A percentile compares a stretch with the other conserved stretches of the same genome.
These are phyloP conservation scores for Pneumocystis wakefieldiae DNA, from an alignment of 1,139 yeast genomes.

Conservation along the genomic window DNA sequence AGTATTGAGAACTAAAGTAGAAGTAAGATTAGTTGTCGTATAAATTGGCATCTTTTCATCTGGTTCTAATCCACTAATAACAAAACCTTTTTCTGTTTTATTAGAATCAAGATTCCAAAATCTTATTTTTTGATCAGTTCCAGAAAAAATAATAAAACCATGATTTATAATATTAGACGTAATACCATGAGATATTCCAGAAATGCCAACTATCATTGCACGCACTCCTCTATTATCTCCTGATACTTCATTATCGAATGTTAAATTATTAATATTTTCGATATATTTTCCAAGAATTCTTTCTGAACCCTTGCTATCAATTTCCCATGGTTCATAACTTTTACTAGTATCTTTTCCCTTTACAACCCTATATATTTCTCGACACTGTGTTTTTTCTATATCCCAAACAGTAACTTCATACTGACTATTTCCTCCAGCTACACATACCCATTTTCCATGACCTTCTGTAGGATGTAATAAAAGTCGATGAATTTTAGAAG, in stretches of 20 bases:
- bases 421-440: slow-evolving; percentile 49
- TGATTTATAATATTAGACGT: slow-evolving; percentile 2
- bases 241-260: neutral
- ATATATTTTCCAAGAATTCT: slow-evolving; percentile 12
- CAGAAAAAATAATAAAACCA: slow-evolving; percentile 25
- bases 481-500: slow-evolving; percentile 35
- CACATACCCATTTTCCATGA: slow-evolving; percentile 32
- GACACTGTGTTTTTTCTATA: slow-evolving; percentile 47
- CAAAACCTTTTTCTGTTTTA: slow-evolving; percentile 28
- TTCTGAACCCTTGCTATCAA: slow-evolving; percentile 17
- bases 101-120: slow-evolving; percentile 32
- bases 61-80: slow-evolving; percentile 24
- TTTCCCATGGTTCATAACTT: slow-evolving; percentile 12
- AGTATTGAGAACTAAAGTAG: slow-evolving; percentile 23
- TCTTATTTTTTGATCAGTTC: slow-evolving; percentile 30
- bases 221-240: neutral
- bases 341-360: slow-evolving; percentile 9
- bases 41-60: slow-evolving; percentile 22
- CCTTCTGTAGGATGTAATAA: slow-evolving; percentile 31
- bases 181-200: slow-evolving; percentile 1
- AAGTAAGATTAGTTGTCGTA: slow-evolving; percentile 25
- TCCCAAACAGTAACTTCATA: slow-evolving; percentile 66
- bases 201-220: neutral
- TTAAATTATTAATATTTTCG: slow-evolving; percentile 6
- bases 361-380: slow-evolving; percentile 30